phyloP scores from a whole-genome alignment of 305 asterid genomes.

The Solanum hybrid region DNA sequence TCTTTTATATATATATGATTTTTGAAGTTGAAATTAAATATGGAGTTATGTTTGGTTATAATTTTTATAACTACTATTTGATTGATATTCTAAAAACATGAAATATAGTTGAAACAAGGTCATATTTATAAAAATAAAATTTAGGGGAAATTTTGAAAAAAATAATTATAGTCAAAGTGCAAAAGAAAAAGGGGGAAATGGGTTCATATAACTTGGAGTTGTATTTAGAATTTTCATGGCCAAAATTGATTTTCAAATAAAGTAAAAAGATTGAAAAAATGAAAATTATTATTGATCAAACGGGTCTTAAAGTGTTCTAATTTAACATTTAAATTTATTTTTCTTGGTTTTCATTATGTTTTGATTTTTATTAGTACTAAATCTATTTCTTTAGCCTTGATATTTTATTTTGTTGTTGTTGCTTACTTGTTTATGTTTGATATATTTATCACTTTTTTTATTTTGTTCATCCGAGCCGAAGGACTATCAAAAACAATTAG shows the following conservation, averaged over 20 bases:
- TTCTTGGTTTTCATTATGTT: neutral
- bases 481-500: neutral
- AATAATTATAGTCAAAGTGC: neutral
- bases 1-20: too few relatives aligned
- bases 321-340: neutral
- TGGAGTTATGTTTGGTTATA: neutral
- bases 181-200: neutral
- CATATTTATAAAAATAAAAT: too few relatives aligned
- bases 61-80: too few relatives aligned
- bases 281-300: neutral
- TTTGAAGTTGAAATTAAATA: too few relatives aligned
- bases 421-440: too few relatives aligned
- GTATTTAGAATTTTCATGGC: neutral
- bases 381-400: neutral
- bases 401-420: neutral
- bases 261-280: too few relatives aligned
- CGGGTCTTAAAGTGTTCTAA: neutral
- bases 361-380: too few relatives aligned
- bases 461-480: neutral
- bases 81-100: neutral
- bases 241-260: too few relatives aligned
- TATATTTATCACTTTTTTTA: too few relatives aligned
- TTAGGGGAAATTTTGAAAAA: neutral
- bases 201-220: neutral
- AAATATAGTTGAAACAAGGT: neutral